Conservation (phyloP, 371 early-diverging fungal species). For the Dichotomocladium elegans region DNA sequence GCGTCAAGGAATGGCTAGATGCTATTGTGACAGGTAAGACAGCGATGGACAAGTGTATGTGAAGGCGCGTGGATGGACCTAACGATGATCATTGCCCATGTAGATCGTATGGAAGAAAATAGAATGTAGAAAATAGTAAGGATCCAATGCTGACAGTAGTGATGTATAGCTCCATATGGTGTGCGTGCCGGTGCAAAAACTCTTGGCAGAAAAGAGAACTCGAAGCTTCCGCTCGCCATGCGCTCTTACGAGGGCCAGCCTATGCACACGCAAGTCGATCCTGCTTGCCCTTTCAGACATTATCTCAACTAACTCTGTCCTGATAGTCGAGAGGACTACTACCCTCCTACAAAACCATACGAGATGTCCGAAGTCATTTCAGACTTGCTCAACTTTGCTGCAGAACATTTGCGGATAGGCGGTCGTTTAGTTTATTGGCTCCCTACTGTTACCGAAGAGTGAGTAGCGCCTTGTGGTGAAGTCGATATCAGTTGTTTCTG, state of each 20-base stretch:
- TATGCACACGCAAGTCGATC: slow-evolving; percentile 49
- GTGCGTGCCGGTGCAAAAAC: slow-evolving; percentile 97
- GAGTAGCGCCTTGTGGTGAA: slow-evolving; percentile 2
- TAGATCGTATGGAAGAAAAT: slow-evolving; percentile 3
- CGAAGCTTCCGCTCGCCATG: slow-evolving; percentile 49
- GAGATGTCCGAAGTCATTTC: slow-evolving; percentile 87
- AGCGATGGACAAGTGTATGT: neutral
- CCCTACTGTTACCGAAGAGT: slow-evolving; percentile 87
- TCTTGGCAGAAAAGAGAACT: slow-evolving; percentile 69
- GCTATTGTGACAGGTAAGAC: slow-evolving; percentile 70
- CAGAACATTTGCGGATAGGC: slow-evolving; percentile 70
- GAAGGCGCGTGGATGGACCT: too few relatives aligned
- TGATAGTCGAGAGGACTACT: slow-evolving; percentile 61
- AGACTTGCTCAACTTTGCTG: slow-evolving; percentile 87
- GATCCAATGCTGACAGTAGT: neutral
- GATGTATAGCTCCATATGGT: slow-evolving; percentile 88
- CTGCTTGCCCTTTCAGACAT: too few relatives aligned
- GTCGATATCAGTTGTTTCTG: neutral
- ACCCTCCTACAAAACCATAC: slow-evolving; percentile 91
- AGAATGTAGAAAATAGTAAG: neutral
- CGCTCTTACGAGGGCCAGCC: slow-evolving; percentile 62
- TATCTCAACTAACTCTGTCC: too few relatives aligned
- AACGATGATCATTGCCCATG: neutral
- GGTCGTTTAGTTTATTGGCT: slow-evolving; percentile 97
- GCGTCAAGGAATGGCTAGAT: slow-evolving; percentile 68